Base-by-base conservation (phyloP, 192 early-diverging fungal genomes). In the Dimargaris xerosporica region DNA sequence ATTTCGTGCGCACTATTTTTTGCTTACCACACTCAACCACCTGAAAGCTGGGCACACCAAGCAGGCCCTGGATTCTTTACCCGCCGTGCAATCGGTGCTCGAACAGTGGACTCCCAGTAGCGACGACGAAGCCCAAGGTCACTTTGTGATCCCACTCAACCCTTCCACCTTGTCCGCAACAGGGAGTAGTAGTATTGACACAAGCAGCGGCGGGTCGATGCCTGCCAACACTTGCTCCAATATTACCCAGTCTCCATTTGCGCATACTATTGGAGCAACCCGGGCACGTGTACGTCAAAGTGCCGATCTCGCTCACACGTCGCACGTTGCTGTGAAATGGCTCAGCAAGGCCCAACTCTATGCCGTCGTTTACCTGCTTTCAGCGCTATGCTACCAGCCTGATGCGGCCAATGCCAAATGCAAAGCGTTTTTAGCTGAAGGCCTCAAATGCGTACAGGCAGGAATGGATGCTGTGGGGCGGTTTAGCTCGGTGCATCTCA, bases 21-120 rank as follows among this genome's bases (percentile, higher is more conserved):
- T 44, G 17, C 26, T 60, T 13, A 44, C n/a, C n/a, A 60, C 58
- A 0, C n/a, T 60, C 34, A 43, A 44, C n/a, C 43, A 44, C 34
- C 39, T 60, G 5, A 26, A 34, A 3, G n/a, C 15, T 5, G 58
- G 58, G 3, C 13, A 60, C 34, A 39, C 42, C 41, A 41, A 25
- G 39, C 21, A 19, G n/a, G 58, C 58, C 17, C 42, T 41, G 11
- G 58, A 41, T 9, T 42, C 26, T 13, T n/a, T 44, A 23, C 39
- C 21, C 17, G 34, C 13, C 0, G 21, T 60, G 10, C 58, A 60
- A 41, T 21, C 31, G 17, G 6, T 44, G 19, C 58, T 60, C 23
- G 58, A 60, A n/a, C 41, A 41, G 58, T 60, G 58, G 58, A 30
- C 31, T 21, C 58, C 58, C 15, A 21, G 13, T 17, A 44, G 28